Base-by-base conservation (phyloP, 2,329 filamentous ascomycete genomes). In the Penicillium sp. region DNA sequence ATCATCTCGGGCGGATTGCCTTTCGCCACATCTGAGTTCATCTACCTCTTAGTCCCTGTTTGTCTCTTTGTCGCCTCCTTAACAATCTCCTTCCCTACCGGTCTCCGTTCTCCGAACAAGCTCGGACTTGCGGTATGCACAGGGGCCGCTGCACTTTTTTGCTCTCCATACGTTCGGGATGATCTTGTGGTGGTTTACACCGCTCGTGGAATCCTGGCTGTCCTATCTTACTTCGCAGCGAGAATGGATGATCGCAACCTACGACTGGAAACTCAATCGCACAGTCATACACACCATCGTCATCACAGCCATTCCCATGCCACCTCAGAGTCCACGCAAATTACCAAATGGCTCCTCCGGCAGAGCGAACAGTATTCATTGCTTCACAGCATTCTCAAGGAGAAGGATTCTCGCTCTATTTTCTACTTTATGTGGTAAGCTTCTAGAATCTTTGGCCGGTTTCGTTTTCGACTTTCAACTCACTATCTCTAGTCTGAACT, bases 351-450 rank as follows among this genome's bases (percentile, higher is more conserved):
- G 38, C 62, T 96, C 3, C 71, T 96, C n/a, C 74, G 74, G 0
- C 73, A 77, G 37, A 82, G 81, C 8, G 75, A 82, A 32, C 72
- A 73, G 16, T 86, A 82, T 60, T 89, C 90, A 0, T 73, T 96
- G 22, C 56, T 95, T 12, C 81, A 95, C 58, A 83, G 86, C 36
- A 87, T 98, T 41, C 68, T 98, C 54, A 79, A 82, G 10, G 90
- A 96, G 57, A 88, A 87, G 55, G 90, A 98, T 61, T 96, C 90
- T 11, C 77, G 92, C 41, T 79, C 90, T 30, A 96, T 98, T 47
- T 93, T 95, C 51, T 98, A 98, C 65, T 98, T 96, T 54, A 95
- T 95, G 79, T 77, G 75, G 85, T 93, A 71, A 57, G 81, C 61
- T 15, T 23, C n/a, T n/a, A 2, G 25, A 11, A 27, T 8, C 18